phyloP scores from a whole-genome alignment of 2,329 filamentous ascomycete species.

The Scolecobasidium constrictum region DNA sequence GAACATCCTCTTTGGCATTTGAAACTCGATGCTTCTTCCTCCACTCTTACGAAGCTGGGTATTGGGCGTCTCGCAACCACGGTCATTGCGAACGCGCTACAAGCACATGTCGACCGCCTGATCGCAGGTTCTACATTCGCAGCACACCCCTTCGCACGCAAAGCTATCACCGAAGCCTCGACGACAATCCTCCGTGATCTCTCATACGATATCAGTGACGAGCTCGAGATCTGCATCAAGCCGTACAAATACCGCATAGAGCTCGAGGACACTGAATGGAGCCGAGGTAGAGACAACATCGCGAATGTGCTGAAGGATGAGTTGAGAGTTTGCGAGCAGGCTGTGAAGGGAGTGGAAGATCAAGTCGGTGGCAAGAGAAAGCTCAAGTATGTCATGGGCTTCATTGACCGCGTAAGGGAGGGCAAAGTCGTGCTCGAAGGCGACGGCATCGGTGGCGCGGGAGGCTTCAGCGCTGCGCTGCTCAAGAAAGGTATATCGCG shows the following conservation, averaged over 20 bases:
- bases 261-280: slow-evolving; percentile 83
- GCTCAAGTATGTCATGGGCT: slow-evolving; percentile 77
- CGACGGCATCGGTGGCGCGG: slow-evolving; percentile 72
- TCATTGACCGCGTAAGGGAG: slow-evolving; percentile 81
- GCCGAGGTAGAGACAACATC: slow-evolving; percentile 72
- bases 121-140: slow-evolving; percentile 75
- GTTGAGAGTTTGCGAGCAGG: slow-evolving; percentile 70
- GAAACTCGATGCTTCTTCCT: slow-evolving; percentile 85
- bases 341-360: slow-evolving; percentile 64
- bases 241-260: slow-evolving; percentile 98
- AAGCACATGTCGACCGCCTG: slow-evolving; percentile 69
- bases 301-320: slow-evolving; percentile 75
- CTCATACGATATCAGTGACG: slow-evolving; percentile 94
- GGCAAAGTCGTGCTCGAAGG: slow-evolving; percentile 80
- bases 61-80: slow-evolving; percentile 88
- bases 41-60: slow-evolving; percentile 83
- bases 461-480: slow-evolving; percentile 82
- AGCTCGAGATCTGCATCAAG: slow-evolving; percentile 98
- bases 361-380: slow-evolving; percentile 73
- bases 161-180: slow-evolving; percentile 86
- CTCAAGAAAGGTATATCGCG: slow-evolving; percentile 60
- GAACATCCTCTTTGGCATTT: slow-evolving; percentile 86
- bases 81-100: slow-evolving; percentile 79
- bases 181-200: slow-evolving; percentile 84
- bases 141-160: slow-evolving; percentile 79